Evolutionary conservation across 2,329 filamentous ascomycete species (phyloP).

Genomic region (Fonsecaea erecta): DNA sequence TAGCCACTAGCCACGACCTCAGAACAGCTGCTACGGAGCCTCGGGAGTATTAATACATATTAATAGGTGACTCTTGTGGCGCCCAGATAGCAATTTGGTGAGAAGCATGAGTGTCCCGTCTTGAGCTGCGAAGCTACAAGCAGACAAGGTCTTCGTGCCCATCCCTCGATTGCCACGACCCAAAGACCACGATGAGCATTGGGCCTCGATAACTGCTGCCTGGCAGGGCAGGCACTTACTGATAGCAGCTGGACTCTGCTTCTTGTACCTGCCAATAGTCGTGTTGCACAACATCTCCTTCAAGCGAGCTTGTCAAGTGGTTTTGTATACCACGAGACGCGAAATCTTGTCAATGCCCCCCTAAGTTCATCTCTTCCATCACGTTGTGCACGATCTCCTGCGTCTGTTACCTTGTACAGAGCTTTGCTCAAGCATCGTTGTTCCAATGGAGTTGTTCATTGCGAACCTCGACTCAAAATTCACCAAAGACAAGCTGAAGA

Average conservation of each 20-base stretch:
- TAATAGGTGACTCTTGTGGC: no score
- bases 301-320: neutral
- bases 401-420: neutral
- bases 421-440: neutral
- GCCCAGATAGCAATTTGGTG: no score
- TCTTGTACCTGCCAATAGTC: neutral
- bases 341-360: neutral
- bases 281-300: neutral
- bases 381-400: no score
- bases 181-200: no score
- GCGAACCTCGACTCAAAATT: conserved; percentile 48
- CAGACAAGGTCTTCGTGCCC: no score
- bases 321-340: neutral
- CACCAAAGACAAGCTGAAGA: conserved; percentile 50
- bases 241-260: neutral
- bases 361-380: neutral
- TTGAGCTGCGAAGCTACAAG: no score
- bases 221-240: neutral
- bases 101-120: no score
- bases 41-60: no score
- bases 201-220: no score
- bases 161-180: no score
- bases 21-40: no score
- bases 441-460: conserved; percentile 55
- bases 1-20: no score